Percentiles rank a stretch among this genome's conserved stretches.
These are phyloP conservation scores for Lenzites betulinus DNA, from an alignment of 768 basidiomycete genomes.

Conservation along the genomic window DNA sequence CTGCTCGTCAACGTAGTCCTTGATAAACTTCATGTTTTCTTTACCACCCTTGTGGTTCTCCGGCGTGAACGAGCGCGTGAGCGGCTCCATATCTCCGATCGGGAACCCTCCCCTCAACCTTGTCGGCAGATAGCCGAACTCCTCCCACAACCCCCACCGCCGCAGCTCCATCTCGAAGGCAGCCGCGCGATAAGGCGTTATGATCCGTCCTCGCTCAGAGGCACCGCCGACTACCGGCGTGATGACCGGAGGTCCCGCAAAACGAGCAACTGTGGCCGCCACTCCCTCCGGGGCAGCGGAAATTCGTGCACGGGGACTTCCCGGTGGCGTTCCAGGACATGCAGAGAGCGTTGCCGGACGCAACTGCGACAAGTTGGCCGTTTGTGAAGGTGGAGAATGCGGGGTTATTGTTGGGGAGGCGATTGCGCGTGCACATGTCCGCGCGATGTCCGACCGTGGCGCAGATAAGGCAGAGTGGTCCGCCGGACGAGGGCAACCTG, in stretches of 20 bases:
- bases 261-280: constrained; percentile 8
- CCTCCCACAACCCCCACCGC: background rate
- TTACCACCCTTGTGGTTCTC: background rate
- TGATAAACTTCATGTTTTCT: constrained; percentile 4
- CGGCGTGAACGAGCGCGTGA: background rate
- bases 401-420: background rate
- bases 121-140: background rate
- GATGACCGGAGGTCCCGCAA: constrained; percentile 15
- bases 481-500: background rate
- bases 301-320: background rate
- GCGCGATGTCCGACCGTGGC: background rate
- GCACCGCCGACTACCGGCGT: constrained; percentile 12
- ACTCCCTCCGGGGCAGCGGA: background rate
- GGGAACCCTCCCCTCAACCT: constrained; percentile 4
- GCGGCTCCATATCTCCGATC: constrained; percentile 1
- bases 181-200: constrained; percentile 4
- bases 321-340: constrained; percentile 6
- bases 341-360: background rate
- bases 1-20: background rate
- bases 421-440: background rate
- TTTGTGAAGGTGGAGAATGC: background rate
- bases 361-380: background rate
- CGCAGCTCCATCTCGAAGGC: background rate
- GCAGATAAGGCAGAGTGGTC: constrained; percentile 8
- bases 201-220: background rate